Base-by-base conservation (phyloP, 805 yeast species). In the Saturnispora dispora region DNA sequence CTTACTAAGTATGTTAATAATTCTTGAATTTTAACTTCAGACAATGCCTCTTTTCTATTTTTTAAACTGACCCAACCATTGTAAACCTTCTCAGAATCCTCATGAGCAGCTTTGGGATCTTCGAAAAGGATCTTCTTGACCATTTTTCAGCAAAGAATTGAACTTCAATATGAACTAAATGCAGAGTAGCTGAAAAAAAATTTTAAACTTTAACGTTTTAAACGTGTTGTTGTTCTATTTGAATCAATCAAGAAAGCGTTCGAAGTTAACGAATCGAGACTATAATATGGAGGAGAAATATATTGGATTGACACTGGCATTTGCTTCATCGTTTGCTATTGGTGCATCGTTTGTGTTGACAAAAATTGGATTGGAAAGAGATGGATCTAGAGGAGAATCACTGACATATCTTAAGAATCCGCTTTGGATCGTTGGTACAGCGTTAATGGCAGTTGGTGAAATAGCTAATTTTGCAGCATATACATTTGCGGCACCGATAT, bases 381-480 rank as follows among this genome's bases (percentile, higher is more conserved):
- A 80, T 52, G 88, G 88, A 2, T 72, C 76, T 35, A 77, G 74
- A 23, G 88, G 83, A 28, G 85, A 85, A 53, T 88, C 89, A n/a
- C 81, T 74, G 62, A 81, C 84, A 60, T 88, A 88, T 63, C 70
- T 88, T 56, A 81, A 77, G 57, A 88, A 85, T 64, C 96, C 96
- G 11, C 78, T 87, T 37, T 88, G 96, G 96, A 86, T 95, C 87
- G 86, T 91, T 0, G 96, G 96, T 11, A 89, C 89, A 76, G 61
- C 81, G 30, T 81, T 95, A 46, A 83, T 88, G 96, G 95, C 93
- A 2, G 69, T 88, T 22, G 96, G 96, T 5, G 96, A 88, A 63
- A 69, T 88, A 40, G 96, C 96, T 52, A 88, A 88, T 64, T 88
- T 88, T 64, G 96, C 96, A 3, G 96, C 96, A 0, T 88, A 88